Base-by-base conservation (phyloP, 768 basidiomycete species). In the Naganishia kalamii region DNA sequence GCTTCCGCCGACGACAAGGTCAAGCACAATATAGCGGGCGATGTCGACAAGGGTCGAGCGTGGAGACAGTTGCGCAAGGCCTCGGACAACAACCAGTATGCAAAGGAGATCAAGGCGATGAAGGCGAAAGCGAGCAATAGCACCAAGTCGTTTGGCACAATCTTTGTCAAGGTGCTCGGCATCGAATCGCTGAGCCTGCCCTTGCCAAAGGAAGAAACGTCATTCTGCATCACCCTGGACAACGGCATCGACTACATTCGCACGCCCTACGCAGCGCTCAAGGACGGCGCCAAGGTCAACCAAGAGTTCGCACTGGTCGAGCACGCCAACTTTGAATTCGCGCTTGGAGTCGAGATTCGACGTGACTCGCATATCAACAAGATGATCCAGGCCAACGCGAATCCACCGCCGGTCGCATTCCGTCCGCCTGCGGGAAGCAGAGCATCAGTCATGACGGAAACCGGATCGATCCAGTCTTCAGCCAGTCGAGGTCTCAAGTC, bases 211-310 rank as follows among this genome's bases (percentile, higher is more conserved):
- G 82, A 89, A 68, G 79, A 84, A 0, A 92, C 92, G 0, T 82
- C 80, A 29, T 80, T 96, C 65, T 87, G 87, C 11, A 90, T 90
- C 76, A 91, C 90, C 0, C 82, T 98, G 67, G 96, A 98, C 78
- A 98, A 98, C 72, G 93, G 92, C 8, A 93, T 97, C 54, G 92
- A 96, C 77, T 92, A 88, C 69, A 93, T 97, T 37, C 90, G 89
- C 4, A 96, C 90, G 8, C 91, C 89, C 0, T 75, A 72, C 49
- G 68, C 67, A 32, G 63, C 65, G 3, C 64, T 79, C 4, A 50
- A 57, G 5, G 72, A 76, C 25, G 72, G 72, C 27, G 77, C 76
- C 6, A 68, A 69, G 32, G 74, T 79, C 49, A 76, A 77, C 49
- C 76, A 77, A 46, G 78, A 79, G 63, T 79, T 79, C 32, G 75